A percentile compares a stretch with the other conserved stretches of the same genome.
Conservation (phyloP, 805 yeast species). For the Yamadazyma sp. region DNA sequence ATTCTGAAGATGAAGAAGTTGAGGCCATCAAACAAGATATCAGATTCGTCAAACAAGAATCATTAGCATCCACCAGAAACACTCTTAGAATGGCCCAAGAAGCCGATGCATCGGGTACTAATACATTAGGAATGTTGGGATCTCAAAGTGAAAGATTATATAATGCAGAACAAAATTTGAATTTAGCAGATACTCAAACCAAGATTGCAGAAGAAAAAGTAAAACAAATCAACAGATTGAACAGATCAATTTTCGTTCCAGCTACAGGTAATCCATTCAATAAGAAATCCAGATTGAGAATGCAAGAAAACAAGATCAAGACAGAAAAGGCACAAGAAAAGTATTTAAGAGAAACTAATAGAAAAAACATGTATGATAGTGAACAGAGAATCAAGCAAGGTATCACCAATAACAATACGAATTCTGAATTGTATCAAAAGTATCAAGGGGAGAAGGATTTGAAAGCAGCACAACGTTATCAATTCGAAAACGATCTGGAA, state of each 20-base stretch:
- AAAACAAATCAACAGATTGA: slow-evolving; percentile 70
- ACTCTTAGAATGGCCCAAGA: slow-evolving; percentile 58
- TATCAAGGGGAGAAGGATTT: slow-evolving; percentile 52
- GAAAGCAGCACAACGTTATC: slow-evolving; percentile 63
- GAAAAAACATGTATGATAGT: slow-evolving; percentile 57
- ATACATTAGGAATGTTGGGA: slow-evolving; percentile 89
- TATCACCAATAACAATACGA: slow-evolving; percentile 41
- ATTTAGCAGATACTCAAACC: slow-evolving; percentile 77
- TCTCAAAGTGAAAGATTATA: slow-evolving; percentile 87
- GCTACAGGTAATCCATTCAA: slow-evolving; percentile 82
- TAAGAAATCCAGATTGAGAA: slow-evolving; percentile 68
- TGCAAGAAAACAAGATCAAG: slow-evolving; percentile 68
- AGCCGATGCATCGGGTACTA: slow-evolving; percentile 47
- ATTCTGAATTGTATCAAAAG: slow-evolving; percentile 38
- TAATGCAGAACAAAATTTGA: slow-evolving; percentile 72
- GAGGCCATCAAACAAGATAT: slow-evolving; percentile 82
- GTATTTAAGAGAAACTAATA: slow-evolving; percentile 55
- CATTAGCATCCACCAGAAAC: slow-evolving; percentile 80
- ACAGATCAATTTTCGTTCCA: slow-evolving; percentile 78
- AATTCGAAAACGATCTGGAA: slow-evolving; percentile 86
- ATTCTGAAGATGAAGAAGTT: slow-evolving; percentile 80
- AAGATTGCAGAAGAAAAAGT: slow-evolving; percentile 81
- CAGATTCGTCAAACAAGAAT: slow-evolving; percentile 79
- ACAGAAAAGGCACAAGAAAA: slow-evolving; percentile 62
- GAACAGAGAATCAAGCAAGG: slow-evolving; percentile 69